Base-by-base conservation (phyloP, 805 yeast species). In the Ascoidea rubescens region DNA sequence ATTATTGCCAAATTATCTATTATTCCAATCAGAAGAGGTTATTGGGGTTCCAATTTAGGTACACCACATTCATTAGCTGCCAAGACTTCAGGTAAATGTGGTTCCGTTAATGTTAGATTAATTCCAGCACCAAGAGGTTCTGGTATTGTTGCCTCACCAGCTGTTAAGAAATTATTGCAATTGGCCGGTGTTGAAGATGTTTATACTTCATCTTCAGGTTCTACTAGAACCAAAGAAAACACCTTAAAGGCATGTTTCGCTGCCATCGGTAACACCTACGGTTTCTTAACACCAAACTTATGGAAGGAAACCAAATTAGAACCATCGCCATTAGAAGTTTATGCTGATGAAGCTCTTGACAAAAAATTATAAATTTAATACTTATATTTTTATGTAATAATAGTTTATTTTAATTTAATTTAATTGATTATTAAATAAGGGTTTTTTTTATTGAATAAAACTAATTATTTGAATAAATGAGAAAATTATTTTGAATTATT, bases 51-150 rank as follows among this genome's bases (percentile, higher is more conserved):
- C 74, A 88, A 89, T 83, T 87, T 93, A 77, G 99, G 99, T 84
- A 85, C 87, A 76, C 99, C 99, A 71, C 99, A 93, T 86, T 87
- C 99, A 64, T 84, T 91, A 71, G 91, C 96, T 69, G 76, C 84
- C 78, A 93, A 93, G 89, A 88, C 90, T 73, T 85, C 98, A 64
- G 99, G 99, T 80, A 93, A 91, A 89, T 93, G 98, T 82, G 99
- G 99, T 84, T 91, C 98, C 76, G 98, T 93, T 71, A 74, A 84
- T 60, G 96, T 91, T 65, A 89, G 99, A 84, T 84, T 93, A 72
- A 90, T 93, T 72, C 99, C 99, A 77, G 99, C 99, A 64, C 98
- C 99, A 84, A 93, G 99, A 84, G 99, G 99, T 91, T 89, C 96
- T 74, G 98, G 97, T 86, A 87, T 93, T 71, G 96, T 93, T 67